Base-by-base conservation (phyloP, 768 basidiomycete genomes). In the Lentinula lateritia region DNA sequence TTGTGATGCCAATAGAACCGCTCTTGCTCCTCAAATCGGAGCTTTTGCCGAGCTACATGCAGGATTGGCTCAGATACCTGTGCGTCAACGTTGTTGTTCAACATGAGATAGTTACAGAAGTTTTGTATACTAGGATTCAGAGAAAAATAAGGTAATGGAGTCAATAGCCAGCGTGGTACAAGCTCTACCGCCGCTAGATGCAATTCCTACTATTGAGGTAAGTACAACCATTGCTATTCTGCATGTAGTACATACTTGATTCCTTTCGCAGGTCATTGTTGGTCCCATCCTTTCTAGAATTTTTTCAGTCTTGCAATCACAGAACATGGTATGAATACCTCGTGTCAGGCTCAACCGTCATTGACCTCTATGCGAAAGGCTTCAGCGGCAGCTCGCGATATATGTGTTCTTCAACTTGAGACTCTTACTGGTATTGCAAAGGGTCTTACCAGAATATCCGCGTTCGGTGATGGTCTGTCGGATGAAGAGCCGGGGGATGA, bases 131-230 rank as follows among this genome's bases (percentile, higher is more conserved):
- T 16, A 91, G 88, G 90, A 92, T 66, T 85, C 87, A 20, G 94
- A 96, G 72, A 91, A 90, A 74, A 84, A 86, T 66, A 97, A 95
- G 73, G 92, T 97, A 0, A 76, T 97, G 50, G 91, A 97, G 70
- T 92, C 90, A 0, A 95, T 98, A 56, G 87, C 93, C 1, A 96
- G 94, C 64, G 93, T 98, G 3, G 90, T 97, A 36, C 92, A 97
- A 67, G 95, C 95, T 0, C 73, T 98, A 53, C 88, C 92, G 0
- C 87, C 92, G 0, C 76, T 77, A 45, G 89, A 93, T 46, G 90
- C 85, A 60, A 87, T 96, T 32, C 80, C 85, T 0, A 90, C 93
- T 0, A 80, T 95, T 23, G 84, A 89, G 74, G 90, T 89, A 55
- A 41, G 76, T 72, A 23, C 16, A 12, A 42, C 10, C 46, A 43